Base-by-base conservation (phyloP, 2,329 filamentous ascomycete species). In the Furcasterigmium sp. region DNA sequence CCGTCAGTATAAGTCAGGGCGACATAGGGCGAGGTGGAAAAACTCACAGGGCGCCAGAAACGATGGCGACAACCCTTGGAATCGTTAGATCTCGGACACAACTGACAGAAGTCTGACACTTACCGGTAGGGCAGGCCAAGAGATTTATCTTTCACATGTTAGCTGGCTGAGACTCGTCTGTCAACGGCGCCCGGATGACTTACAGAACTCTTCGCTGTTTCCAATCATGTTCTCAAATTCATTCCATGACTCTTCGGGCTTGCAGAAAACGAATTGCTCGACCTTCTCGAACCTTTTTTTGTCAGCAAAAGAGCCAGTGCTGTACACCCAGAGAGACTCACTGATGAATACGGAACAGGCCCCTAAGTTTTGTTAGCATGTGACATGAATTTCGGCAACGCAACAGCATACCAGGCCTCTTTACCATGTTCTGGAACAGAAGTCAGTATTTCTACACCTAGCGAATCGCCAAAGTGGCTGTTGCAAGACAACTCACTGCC, bases 321-420 rank as follows among this genome's bases (percentile, higher is more conserved):
- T 7, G 23, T 7, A 11, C 7, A 7, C 23, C 11, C n/a, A n/a
- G 32, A 6, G 17, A 5, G 17, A 35, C 32, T 6, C 10, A 35
- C 64, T 98, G 91, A 64, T 98, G 93, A 21, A 97, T 91, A 51
- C 93, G 85, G 78, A 96, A 98, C 49, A 97, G 89, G 44, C 93
- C 93, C 93, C 93, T 39, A 14, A 18, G 2, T 32, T 44, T 3
- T 41, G 42, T 29, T 17, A 14, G 3, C 9, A 13, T 28, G 18
- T 15, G n/a, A n/a, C 13, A 11, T 26, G 13, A n/a, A 6, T 1
- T 18, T 15, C 11, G 17, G 28, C 17, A 8, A 14, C 19, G 26
- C 8, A 8, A 26, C 13, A 30, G 11, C 18, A 5, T 15, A 32
- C 29, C 32, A 35, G 15, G 32, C 32, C 32, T 35, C 32, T 15